A percentile compares a stretch with the other conserved stretches of the same genome.
Conservation (phyloP, 441 rosid genomes). For the Syzygium malaccense region DNA sequence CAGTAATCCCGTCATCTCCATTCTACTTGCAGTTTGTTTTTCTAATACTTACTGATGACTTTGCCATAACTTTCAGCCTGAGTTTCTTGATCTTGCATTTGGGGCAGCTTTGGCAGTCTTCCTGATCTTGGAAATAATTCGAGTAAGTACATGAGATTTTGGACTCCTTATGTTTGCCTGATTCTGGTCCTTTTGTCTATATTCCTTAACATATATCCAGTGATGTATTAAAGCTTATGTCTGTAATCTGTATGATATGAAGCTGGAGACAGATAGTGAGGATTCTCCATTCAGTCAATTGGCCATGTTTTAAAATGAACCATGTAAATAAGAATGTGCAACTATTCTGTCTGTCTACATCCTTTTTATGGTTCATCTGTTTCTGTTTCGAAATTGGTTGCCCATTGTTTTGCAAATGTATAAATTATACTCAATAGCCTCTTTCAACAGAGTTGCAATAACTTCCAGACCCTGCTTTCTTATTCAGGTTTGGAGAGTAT, state of each 20-base stretch:
- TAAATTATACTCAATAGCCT: background rate
- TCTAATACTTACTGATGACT: background rate
- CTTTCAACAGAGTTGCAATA: background rate
- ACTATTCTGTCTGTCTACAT: background rate
- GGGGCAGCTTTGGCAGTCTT: conserved; percentile 90
- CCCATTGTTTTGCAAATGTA: background rate
- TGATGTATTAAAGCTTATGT: background rate
- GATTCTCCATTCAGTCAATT: background rate
- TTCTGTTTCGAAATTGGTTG: background rate
- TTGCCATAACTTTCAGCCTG: conserved; percentile 52
- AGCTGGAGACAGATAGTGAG: background rate
- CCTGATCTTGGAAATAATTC: conserved; percentile 71
- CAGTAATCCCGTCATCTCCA: background rate
- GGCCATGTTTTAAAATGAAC: background rate
- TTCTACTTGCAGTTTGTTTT: background rate
- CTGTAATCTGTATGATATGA: background rate
- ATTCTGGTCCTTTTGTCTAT: background rate
- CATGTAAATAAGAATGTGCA: background rate
- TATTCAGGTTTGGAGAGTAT: conserved; percentile 79
- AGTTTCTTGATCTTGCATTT: conserved; percentile 93
- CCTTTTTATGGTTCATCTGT: background rate
- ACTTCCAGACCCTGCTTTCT: background rate
- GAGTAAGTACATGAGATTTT: conserved; percentile 45
- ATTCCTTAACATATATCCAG: background rate
- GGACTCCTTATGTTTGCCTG: background rate